Conservation (phyloP, 2,329 filamentous ascomycete genomes). For the Fusarium sp. region DNA sequence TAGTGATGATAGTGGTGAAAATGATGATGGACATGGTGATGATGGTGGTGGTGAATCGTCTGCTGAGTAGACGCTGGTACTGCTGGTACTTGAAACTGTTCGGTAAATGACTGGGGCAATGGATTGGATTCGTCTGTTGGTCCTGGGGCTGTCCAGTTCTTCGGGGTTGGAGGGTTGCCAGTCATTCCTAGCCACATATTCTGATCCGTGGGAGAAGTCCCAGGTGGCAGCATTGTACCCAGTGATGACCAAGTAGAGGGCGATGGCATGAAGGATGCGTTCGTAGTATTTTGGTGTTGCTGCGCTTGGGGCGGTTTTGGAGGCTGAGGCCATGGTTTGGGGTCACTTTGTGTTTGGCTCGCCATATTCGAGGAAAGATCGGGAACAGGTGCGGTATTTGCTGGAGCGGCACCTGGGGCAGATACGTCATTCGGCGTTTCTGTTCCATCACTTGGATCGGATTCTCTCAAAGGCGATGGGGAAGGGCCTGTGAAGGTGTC, state of each 20-base stretch:
- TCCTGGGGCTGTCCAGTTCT: conserved; percentile 20
- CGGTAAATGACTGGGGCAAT: conserved; percentile 7
- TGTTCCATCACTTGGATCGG: conserved; percentile 7
- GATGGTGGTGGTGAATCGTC: conserved; percentile 28
- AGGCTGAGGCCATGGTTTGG: conserved; percentile 10
- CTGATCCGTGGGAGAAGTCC: conserved; percentile 7
- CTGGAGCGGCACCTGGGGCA: not conserved
- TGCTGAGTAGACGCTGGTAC: conserved; percentile 15
- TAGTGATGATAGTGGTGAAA: conserved; percentile 38
- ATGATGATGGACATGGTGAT: conserved; percentile 36
- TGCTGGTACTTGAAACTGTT: conserved; percentile 21
- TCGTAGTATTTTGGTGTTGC: not conserved
- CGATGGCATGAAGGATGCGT: conserved; percentile 8
- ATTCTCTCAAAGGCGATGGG: conserved; percentile 17
- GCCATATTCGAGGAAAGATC: not conserved
- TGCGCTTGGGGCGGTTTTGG: not conserved
- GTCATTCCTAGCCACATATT: conserved; percentile 27
- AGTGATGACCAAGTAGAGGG: conserved; percentile 30
- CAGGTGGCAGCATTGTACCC: conserved; percentile 21
- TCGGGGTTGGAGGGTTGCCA: not conserved
- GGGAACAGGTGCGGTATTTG: not conserved
- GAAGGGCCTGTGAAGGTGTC: conserved; percentile 33
- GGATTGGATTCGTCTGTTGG: conserved; percentile 7
- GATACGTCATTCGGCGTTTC: conserved; percentile 9
- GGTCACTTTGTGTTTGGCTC: not conserved